Conservation (phyloP, 164 flowering plant species). For the Sedum album region DNA sequence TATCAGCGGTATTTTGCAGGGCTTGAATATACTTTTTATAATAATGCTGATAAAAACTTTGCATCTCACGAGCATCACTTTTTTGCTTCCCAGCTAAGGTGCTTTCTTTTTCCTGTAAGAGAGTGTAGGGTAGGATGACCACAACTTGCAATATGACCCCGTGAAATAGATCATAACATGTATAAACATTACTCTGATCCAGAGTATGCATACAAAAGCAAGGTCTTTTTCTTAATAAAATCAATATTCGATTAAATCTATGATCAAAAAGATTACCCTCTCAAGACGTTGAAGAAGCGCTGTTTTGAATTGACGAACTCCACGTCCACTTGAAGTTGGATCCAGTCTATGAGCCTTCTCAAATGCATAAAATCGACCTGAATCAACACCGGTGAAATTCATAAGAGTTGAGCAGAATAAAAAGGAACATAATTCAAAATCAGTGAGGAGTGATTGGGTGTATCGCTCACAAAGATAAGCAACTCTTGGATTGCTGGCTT, state of each 20-base stretch:
- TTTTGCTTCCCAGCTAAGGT: constrained; percentile 43
- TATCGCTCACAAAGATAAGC: constrained; percentile 90
- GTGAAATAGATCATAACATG: no score
- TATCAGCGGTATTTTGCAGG: constrained; percentile 72
- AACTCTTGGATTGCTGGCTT: constrained; percentile 58
- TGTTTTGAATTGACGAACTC: constrained; percentile 96
- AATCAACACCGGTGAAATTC: constrained; percentile 1
- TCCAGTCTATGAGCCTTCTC: constrained; percentile 97
- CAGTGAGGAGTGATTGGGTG: no score
- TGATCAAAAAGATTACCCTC: constrained; percentile 34
- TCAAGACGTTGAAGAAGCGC: constrained; percentile 94
- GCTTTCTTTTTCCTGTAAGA: constrained; percentile 79
- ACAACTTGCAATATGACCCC: not conserved
- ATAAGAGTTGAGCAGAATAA: not conserved
- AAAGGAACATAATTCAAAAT: no score
- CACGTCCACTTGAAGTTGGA: constrained; percentile 94
- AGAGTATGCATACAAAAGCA: not conserved
- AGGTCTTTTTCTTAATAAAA: not conserved
- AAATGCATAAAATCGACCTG: constrained; percentile 98
- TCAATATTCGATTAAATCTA: not conserved
- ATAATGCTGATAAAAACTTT: constrained; percentile 76
- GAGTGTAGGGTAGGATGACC: not conserved
- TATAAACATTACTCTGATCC: not conserved
- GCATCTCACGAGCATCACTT: constrained; percentile 99
- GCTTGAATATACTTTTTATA: constrained; percentile 85